A percentile compares a stretch with the other conserved stretches of the same genome.
Evolutionary conservation across 805 yeast species (phyloP).

Genomic region (Teunomyces panamensis): DNA sequence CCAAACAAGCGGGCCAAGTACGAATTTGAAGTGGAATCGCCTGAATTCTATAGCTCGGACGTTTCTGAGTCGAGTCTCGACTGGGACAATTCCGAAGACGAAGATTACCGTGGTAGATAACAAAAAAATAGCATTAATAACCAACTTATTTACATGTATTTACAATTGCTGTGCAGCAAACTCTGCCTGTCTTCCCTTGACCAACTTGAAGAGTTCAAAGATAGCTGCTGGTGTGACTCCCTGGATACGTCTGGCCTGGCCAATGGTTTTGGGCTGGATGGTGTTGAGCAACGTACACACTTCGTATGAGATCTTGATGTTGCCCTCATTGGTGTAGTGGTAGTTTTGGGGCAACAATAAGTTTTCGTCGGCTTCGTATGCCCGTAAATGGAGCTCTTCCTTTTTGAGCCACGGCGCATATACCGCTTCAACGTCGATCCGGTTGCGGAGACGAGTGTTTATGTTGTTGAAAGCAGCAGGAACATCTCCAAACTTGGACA

Average conservation of each 20-base stretch:
- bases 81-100: background rate
- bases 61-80: background rate
- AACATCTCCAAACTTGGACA: constrained; percentile 18
- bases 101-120: background rate
- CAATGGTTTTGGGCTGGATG: constrained; percentile 84
- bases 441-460: constrained; percentile 46
- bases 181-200: constrained; percentile 28
- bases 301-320: constrained; percentile 63
- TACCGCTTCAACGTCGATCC: constrained; percentile 74
- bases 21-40: background rate
- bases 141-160: constrained; percentile 8
- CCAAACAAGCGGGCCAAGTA: background rate
- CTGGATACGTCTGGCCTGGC: constrained; percentile 92
- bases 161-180: constrained; percentile 18
- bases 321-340: constrained; percentile 57
- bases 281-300: constrained; percentile 65
- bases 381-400: constrained; percentile 67
- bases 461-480: constrained; percentile 26
- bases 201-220: constrained; percentile 68
- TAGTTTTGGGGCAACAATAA: constrained; percentile 65
- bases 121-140: too few relatives aligned
- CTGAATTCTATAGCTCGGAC: background rate
- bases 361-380: constrained; percentile 81
- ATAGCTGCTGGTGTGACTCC: constrained; percentile 94
- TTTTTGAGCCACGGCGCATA: constrained; percentile 77